These are phyloP conservation scores for Somion occarium DNA, from an alignment of 1,284 basidiomycete species.

Conservation along the genomic window DNA sequence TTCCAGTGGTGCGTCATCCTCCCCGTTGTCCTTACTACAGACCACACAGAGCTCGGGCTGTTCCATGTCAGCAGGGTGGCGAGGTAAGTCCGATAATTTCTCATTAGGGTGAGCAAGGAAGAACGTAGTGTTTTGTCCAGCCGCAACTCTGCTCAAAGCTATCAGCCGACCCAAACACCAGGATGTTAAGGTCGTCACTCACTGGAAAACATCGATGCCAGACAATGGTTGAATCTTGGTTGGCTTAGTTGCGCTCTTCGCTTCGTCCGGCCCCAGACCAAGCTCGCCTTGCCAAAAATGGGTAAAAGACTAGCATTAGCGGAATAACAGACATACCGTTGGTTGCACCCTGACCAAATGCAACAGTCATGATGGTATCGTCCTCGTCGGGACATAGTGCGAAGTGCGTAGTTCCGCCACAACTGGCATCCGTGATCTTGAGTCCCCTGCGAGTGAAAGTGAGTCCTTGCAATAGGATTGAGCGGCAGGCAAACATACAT, in stretches of 20 bases:
- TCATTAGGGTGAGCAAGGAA: constrained; percentile 72
- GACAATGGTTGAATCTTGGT: constrained; percentile 64
- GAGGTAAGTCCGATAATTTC: constrained; percentile 65
- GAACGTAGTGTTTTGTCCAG: constrained; percentile 82
- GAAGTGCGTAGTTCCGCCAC: constrained; percentile 91
- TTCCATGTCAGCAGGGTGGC: constrained; percentile 71
- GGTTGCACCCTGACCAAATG: constrained; percentile 80
- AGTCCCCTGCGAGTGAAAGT: constrained; percentile 48
- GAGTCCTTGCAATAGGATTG: neutral
- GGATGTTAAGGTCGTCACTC: constrained; percentile 20
- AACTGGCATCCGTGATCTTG: constrained; percentile 61
- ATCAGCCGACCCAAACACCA: neutral
- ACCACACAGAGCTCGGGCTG: constrained; percentile 68
- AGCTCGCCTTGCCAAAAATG: constrained; percentile 53
- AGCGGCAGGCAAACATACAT: constrained; percentile 40
- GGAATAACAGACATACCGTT: too few relatives aligned
- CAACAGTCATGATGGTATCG: constrained; percentile 72
- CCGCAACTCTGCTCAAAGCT: constrained; percentile 57
- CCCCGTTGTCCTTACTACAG: constrained; percentile 65
- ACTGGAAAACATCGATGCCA: constrained; percentile 79
- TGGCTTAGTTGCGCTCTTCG: constrained; percentile 88
- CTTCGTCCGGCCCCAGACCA: constrained; percentile 73
- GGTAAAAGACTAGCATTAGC: neutral
- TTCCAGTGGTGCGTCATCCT: constrained; percentile 66
- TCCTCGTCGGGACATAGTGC: constrained; percentile 71